phyloP scores from a whole-genome alignment of 306 rosid species.

The Acacia confusa region DNA sequence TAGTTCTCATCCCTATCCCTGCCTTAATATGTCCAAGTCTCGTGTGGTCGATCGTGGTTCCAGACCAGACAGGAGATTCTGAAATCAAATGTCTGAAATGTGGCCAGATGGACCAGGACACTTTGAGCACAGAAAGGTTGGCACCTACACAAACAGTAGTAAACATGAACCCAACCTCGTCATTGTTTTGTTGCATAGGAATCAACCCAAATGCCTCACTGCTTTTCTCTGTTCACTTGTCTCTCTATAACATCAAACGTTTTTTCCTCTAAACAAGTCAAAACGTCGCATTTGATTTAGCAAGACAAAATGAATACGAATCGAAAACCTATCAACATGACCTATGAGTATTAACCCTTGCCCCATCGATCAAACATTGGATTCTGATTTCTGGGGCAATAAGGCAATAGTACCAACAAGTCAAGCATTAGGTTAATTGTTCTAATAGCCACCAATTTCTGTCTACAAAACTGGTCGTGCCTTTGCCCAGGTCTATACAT shows the following conservation, averaged over 20 bases:
- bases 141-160: not conserved
- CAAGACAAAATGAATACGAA: not conserved
- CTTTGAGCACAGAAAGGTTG: too few relatives aligned
- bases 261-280: not conserved
- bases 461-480: not conserved
- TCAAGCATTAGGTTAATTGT: conserved; percentile 27
- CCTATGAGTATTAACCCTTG: not conserved
- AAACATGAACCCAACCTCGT: not conserved
- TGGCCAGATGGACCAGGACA: accelerated
- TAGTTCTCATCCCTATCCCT: accelerated
- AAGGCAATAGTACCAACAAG: not conserved
- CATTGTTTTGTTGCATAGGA: not conserved
- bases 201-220: not conserved
- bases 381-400: not conserved
- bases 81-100: accelerated
- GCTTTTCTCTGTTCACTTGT: not conserved
- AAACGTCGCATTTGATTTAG: not conserved
- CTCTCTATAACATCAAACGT: not conserved
- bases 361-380: not conserved
- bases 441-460: not conserved
- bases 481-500: not conserved
- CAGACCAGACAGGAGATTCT: accelerated
- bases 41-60: too few relatives aligned
- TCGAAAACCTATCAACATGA: not conserved
- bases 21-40: accelerated